Evolutionary conservation across 179 eudicot genomes (phyloP).

Genomic region (Nepenthes alata): DNA sequence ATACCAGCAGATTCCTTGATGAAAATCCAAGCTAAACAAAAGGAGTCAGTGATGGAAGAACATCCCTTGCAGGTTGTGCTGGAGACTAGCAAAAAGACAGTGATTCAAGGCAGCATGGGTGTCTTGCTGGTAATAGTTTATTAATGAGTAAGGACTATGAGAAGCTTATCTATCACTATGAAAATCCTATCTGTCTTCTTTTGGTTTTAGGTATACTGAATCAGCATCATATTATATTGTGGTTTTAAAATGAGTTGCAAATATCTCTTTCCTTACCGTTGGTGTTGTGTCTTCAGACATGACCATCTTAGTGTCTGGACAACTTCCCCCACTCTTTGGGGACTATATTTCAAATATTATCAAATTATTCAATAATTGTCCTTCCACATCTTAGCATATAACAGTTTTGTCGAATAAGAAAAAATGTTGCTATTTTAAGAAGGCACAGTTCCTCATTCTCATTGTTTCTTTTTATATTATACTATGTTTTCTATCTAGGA

Average conservation of each 20-base stretch:
- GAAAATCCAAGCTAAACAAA: conserved; percentile 43
- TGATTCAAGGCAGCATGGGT: conserved; percentile 82
- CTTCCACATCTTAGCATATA: too few species aligned
- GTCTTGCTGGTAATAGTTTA: conserved; percentile 55
- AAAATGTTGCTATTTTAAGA: neutral
- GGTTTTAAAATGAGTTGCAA: neutral
- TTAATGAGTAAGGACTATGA: neutral
- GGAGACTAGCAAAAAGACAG: conserved; percentile 75
- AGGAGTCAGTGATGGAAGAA: conserved; percentile 53
- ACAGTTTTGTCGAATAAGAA: too few species aligned
- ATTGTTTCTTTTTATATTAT: neutral
- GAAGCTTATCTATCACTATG: neutral
- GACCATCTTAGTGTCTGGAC: neutral
- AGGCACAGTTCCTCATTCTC: neutral
- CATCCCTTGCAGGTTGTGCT: conserved; percentile 49
- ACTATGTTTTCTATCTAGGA: conserved; percentile 28
- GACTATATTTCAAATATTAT: neutral
- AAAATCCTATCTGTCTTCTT: neutral
- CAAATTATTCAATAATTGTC: neutral
- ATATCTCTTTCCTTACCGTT: neutral
- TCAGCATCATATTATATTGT: neutral
- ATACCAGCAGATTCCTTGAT: conserved; percentile 53
- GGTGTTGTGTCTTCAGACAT: neutral
- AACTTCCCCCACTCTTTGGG: neutral
- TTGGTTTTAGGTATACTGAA: neutral